These are phyloP conservation scores for Triticum monococcum DNA, from an alignment of 176 grass and related monocot genomes.

Conservation along the genomic window DNA sequence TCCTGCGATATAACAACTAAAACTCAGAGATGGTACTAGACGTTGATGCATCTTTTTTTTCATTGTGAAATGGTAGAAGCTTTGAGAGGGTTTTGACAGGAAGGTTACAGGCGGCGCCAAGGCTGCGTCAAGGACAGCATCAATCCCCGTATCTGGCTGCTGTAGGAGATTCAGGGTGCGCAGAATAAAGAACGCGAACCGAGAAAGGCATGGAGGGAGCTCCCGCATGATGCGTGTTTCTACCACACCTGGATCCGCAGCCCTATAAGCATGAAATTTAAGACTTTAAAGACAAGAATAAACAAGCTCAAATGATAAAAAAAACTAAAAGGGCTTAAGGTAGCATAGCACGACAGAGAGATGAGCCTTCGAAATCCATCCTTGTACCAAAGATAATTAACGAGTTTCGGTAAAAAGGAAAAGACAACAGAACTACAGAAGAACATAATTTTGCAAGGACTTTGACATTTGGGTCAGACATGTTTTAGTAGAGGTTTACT, in stretches of 20 bases:
- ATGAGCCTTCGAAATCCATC: conserved; percentile 14
- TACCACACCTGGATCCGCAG: conserved; percentile 77
- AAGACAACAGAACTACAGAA: no score
- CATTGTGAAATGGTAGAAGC: not conserved
- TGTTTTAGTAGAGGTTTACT: not conserved
- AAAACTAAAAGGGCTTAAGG: not conserved
- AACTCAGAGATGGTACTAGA: not conserved
- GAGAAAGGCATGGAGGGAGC: conserved; percentile 56
- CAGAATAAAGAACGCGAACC: conserved; percentile 49
- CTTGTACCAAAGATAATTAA: conserved; percentile 3
- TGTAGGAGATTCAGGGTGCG: conserved; percentile 55
- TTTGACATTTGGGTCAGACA: not conserved
- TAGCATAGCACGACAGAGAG: not conserved
- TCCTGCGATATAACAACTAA: conserved; percentile 48
- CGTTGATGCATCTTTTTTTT: not conserved
- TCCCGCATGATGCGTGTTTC: conserved; percentile 89
- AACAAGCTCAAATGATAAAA: conserved; percentile 1
- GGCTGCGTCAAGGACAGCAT: conserved; percentile 78
- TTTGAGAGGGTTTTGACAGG: not conserved
- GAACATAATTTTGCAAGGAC: not conserved
- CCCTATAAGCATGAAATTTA: conserved; percentile 38
- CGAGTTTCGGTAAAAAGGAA: no score
- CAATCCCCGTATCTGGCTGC: conserved; percentile 48
- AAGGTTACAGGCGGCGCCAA: conserved; percentile 59
- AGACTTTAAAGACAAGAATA: not conserved